phyloP scores from a whole-genome alignment of 352 stramenopile species.

The Phytopythium chamaehyphon region DNA sequence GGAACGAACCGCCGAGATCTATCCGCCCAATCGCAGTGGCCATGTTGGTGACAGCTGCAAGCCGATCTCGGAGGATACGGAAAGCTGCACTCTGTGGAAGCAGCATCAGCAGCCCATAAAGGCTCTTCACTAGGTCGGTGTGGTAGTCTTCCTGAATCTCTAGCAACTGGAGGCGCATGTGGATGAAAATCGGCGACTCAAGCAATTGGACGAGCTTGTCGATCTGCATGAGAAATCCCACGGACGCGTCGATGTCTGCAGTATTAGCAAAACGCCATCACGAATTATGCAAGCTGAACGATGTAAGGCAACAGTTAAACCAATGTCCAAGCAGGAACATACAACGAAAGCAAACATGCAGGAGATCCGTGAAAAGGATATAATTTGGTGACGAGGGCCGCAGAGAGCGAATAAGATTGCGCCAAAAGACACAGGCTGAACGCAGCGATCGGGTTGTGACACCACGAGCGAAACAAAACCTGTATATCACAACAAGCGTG shows the following conservation, averaged over 20 bases:
- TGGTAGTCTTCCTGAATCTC: constrained; percentile 95
- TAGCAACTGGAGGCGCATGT: constrained; percentile 97
- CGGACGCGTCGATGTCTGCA: constrained; percentile 95
- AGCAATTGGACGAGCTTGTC: constrained; percentile 99
- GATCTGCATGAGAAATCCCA: constrained; percentile 99
- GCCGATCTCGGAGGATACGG: constrained; percentile 73
- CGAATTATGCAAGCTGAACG: constrained; percentile 8
- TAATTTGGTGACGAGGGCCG: constrained; percentile 95
- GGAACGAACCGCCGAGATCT: constrained; percentile 36
- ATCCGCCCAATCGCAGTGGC: constrained; percentile 77
- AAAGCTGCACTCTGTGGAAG: constrained; percentile 92
- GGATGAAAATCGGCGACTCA: constrained; percentile 99
- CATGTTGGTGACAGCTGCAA: constrained; percentile 87
- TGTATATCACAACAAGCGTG: constrained; percentile 12
- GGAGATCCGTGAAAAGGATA: constrained; percentile 38
- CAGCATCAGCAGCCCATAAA: constrained; percentile 98
- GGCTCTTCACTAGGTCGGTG: constrained; percentile 94
- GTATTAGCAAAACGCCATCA: constrained; percentile 22
- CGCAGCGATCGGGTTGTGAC: constrained; percentile 95
- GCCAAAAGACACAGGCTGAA: constrained; percentile 98
- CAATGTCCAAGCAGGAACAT: background rate
- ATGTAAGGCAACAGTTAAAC: constrained; percentile 28
- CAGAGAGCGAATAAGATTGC: constrained; percentile 97
- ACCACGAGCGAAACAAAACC: constrained; percentile 93
- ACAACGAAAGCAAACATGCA: constrained; percentile 4